Percentiles rank a stretch among this genome's conserved stretches.
phyloP scores from a whole-genome alignment of 129 eudicot genomes.

The Solidago caesia region DNA sequence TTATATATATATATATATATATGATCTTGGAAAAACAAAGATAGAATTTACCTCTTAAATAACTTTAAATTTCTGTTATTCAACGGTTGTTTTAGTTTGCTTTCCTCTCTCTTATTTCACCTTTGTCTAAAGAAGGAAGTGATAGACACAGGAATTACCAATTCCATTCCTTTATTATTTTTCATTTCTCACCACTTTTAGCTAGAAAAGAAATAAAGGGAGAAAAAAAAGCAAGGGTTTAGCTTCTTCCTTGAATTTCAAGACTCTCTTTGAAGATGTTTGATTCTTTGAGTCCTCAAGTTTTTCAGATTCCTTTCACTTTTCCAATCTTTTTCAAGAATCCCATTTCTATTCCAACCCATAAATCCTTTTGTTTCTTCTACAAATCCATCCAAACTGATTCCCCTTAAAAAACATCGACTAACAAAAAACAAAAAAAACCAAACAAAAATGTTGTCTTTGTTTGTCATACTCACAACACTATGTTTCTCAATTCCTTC shows the following conservation, averaged over 20 bases:
- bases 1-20: not conserved
- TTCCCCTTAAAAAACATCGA: constrained; percentile 36
- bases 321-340: constrained; percentile 45
- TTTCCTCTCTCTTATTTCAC: constrained; percentile 27
- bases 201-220: constrained; percentile 23
- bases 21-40: not conserved
- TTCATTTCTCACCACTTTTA: constrained; percentile 39
- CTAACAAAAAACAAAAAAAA: constrained; percentile 12
- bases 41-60: not conserved
- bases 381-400: constrained; percentile 46
- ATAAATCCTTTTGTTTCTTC: constrained; percentile 53
- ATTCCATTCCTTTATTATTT: constrained; percentile 24
- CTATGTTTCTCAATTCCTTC: constrained; percentile 49
- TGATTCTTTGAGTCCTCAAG: constrained; percentile 64
- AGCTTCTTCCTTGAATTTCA: constrained; percentile 80
- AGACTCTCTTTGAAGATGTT: constrained; percentile 74
- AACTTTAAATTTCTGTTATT: constrained; percentile 66
- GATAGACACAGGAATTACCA: constrained; percentile 37
- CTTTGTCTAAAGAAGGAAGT: constrained; percentile 39
- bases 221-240: constrained; percentile 50
- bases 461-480: constrained; percentile 48
- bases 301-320: constrained; percentile 68
- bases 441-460: constrained; percentile 39
- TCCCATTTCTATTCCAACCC: constrained; percentile 39
- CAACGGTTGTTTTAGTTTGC: constrained; percentile 54